Percentiles rank a stretch among this genome's conserved stretches.
phyloP scores from a whole-genome alignment of 2,329 filamentous ascomycete genomes.

The Trichoderma arundinaceum region DNA sequence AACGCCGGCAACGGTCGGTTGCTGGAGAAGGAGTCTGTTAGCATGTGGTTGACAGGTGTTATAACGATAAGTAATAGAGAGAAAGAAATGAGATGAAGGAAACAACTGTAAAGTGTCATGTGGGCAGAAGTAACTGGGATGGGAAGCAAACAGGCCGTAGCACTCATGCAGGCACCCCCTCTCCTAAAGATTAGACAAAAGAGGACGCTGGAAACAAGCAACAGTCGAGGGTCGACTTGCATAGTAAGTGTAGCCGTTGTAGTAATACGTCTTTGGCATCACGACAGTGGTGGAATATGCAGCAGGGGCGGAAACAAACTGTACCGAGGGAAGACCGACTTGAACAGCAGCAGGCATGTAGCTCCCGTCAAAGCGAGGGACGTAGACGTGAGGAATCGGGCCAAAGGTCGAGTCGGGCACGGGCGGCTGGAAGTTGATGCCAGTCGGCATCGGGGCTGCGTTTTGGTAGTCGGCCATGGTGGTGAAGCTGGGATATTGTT shows the following conservation, averaged over 20 bases:
- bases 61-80: not conserved
- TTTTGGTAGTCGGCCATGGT: constrained; percentile 52
- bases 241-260: constrained; percentile 46
- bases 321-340: constrained; percentile 44
- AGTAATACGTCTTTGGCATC: constrained; percentile 44
- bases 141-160: not conserved
- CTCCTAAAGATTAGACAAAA: too few relatives aligned
- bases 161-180: too few relatives aligned
- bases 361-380: constrained; percentile 57
- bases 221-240: constrained; percentile 44
- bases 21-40: constrained; percentile 37
- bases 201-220: not conserved
- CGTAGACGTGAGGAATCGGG: constrained; percentile 60
- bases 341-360: constrained; percentile 39
- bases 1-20: constrained; percentile 41
- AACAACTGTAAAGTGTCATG: not conserved
- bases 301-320: constrained; percentile 39
- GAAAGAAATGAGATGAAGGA: constrained; percentile 5
- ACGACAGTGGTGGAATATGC: constrained; percentile 41
- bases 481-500: constrained; percentile 34
- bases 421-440: constrained; percentile 62
- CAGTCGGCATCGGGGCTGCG: constrained; percentile 49
- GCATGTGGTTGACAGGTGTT: not conserved
- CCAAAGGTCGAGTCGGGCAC: constrained; percentile 64
- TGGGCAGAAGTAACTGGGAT: not conserved